phyloP scores from a whole-genome alignment of 2,329 filamentous ascomycete species.

The Kalaharituber pfeilii region DNA sequence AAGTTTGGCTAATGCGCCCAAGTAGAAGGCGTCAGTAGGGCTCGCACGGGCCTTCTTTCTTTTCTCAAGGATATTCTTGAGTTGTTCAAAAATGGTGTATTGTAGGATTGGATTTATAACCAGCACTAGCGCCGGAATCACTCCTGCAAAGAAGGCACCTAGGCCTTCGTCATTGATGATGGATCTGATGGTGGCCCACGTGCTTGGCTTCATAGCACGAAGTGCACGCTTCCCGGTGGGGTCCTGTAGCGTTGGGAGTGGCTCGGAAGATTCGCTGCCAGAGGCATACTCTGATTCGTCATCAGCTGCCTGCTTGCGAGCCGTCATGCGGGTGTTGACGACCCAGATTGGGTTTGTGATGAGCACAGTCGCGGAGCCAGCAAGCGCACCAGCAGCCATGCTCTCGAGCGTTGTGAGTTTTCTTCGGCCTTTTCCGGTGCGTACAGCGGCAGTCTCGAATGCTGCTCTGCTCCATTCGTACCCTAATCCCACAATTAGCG shows the following conservation, averaged over 20 bases:
- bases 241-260: constrained; percentile 21
- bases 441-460: constrained; percentile 62
- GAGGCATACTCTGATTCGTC: constrained; percentile 30
- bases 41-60: constrained; percentile 49
- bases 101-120: constrained; percentile 98
- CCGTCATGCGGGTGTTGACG: constrained; percentile 95
- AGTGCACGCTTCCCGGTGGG: constrained; percentile 27
- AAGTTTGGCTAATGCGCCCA: constrained; percentile 86
- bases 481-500: constrained; percentile 31
- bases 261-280: constrained; percentile 12
- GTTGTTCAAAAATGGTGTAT: constrained; percentile 96
- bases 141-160: constrained; percentile 71
- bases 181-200: constrained; percentile 61
- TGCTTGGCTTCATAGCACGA: constrained; percentile 45
- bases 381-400: constrained; percentile 88
- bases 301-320: constrained; percentile 45
- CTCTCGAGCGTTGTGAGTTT: constrained; percentile 82
- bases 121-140: constrained; percentile 77
- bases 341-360: constrained; percentile 99
- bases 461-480: constrained; percentile 90
- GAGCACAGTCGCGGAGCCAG: constrained; percentile 83
- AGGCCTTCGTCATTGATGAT: constrained; percentile 73
- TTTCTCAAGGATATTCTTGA: constrained; percentile 80
- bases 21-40: constrained; percentile 70
- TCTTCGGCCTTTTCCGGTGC: constrained; percentile 45